Evolutionary conservation across 306 rosid genomes (phyloP).

Genomic region (Canavalia gladiata): DNA sequence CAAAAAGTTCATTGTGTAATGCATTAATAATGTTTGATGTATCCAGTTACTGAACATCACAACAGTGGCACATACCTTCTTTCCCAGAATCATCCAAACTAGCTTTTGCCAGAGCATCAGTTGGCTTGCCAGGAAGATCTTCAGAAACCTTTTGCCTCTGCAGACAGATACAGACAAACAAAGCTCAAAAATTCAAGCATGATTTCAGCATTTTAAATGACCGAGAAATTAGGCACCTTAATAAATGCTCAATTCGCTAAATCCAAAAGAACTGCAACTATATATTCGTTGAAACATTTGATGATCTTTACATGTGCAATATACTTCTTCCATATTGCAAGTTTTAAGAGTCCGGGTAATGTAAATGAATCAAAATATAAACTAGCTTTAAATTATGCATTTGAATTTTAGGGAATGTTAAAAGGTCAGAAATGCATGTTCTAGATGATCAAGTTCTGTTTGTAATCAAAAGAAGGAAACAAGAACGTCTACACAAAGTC

Average conservation of each 20-base stretch:
- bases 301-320: not conserved
- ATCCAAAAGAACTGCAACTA: not conserved
- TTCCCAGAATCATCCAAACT: slow-evolving; percentile 54
- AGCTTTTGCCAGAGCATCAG: slow-evolving; percentile 59
- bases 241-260: not conserved
- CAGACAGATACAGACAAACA: slow-evolving; percentile 41
- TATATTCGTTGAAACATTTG: slow-evolving; percentile 23
- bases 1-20: too few species aligned
- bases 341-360: not conserved
- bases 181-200: slow-evolving; percentile 13
- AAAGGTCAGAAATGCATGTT: slow-evolving; percentile 1
- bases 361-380: not conserved
- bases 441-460: not conserved
- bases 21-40: too few species aligned
- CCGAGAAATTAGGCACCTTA: not conserved
- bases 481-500: not conserved
- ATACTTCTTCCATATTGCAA: slow-evolving; percentile 18
- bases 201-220: slow-evolving; percentile 21
- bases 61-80: slow-evolving; percentile 52
- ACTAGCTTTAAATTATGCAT: not conserved
- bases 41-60: too few species aligned
- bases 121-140: slow-evolving; percentile 55
- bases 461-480: not conserved
- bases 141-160: slow-evolving; percentile 64
- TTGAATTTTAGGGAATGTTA: not conserved